These are phyloP conservation scores for Candida wancherniae DNA, from an alignment of 805 yeast genomes.

Conservation along the genomic window DNA sequence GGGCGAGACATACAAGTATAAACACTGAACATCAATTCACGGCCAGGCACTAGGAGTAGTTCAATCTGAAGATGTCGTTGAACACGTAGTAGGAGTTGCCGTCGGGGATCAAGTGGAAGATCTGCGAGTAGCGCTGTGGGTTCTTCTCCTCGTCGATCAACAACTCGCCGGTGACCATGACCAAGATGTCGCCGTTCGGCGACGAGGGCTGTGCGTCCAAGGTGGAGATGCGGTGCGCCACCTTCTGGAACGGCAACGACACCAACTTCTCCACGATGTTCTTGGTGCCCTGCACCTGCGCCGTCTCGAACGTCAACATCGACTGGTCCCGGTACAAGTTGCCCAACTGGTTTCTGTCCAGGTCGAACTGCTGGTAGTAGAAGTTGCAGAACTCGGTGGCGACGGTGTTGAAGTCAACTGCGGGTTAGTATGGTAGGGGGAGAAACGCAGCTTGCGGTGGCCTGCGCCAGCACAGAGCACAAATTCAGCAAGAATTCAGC, in stretches of 20 bases:
- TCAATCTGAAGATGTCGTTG: slow-evolving; percentile 95
- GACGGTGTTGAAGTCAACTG: slow-evolving; percentile 43
- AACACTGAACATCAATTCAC: too few species aligned
- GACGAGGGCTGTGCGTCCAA: slow-evolving; percentile 98
- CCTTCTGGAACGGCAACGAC: slow-evolving; percentile 87
- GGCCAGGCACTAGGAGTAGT: slow-evolving; percentile 57
- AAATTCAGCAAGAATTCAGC: too few species aligned
- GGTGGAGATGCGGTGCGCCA: slow-evolving; percentile 88
- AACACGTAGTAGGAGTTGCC: slow-evolving; percentile 87
- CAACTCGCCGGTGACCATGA: slow-evolving; percentile 96
- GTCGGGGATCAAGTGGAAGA: slow-evolving; percentile 94
- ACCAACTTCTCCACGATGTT: slow-evolving; percentile 88
- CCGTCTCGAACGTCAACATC: slow-evolving; percentile 94
- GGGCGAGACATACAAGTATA: too few species aligned
- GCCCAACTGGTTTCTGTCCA: slow-evolving; percentile 88
- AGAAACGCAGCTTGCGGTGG: too few species aligned
- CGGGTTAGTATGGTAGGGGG: slow-evolving; percentile 15
- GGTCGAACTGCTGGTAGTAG: slow-evolving; percentile 92
- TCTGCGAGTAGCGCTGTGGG: slow-evolving; percentile 95
- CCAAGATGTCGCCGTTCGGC: slow-evolving; percentile 86
- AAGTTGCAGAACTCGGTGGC: slow-evolving; percentile 83
- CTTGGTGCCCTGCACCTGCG: slow-evolving; percentile 92
- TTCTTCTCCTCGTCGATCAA: slow-evolving; percentile 90
- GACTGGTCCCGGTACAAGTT: slow-evolving; percentile 94
- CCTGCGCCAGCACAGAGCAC: too few species aligned